Conservation (phyloP, 805 yeast genomes). For the Lipomyces yamanashiensis region DNA sequence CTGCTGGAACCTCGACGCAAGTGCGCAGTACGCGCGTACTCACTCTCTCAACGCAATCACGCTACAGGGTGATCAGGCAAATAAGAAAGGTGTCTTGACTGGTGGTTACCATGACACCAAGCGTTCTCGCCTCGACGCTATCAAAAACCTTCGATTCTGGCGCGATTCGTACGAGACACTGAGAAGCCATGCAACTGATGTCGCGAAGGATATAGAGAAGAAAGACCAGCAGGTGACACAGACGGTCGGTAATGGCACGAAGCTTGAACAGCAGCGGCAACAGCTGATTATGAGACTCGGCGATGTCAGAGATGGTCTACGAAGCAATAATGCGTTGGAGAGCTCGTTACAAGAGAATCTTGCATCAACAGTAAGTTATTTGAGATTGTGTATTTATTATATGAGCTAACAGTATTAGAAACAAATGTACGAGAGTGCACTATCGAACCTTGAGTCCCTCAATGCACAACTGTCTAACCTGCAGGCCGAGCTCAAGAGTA, state of each 20-base stretch:
- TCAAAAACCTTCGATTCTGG: conserved; percentile 61
- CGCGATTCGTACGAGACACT: conserved; percentile 53
- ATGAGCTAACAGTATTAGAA: conserved; percentile 41
- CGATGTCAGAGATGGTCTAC: conserved; percentile 49
- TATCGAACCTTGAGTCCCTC: conserved; percentile 46
- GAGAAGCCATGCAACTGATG: conserved; percentile 48
- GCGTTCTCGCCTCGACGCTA: conserved; percentile 70
- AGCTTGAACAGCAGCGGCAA: conserved; percentile 50
- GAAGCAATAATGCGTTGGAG: conserved; percentile 10
- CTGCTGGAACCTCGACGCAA: conserved; percentile 68
- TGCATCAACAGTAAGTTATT: conserved; percentile 38
- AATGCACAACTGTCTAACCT: conserved; percentile 53
- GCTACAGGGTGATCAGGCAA: conserved; percentile 88
- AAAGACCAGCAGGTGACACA: conserved; percentile 60
- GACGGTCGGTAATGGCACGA: conserved; percentile 53
- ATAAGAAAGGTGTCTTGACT: conserved; percentile 77
- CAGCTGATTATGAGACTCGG: conserved; percentile 50
- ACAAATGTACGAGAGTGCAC: conserved; percentile 52
- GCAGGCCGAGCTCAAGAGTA: conserved; percentile 55
- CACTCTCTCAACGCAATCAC: conserved; percentile 78
- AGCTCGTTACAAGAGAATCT: conserved; percentile 25
- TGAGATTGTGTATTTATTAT: not conserved
- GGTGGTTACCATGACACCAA: conserved; percentile 85
- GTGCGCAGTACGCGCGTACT: conserved; percentile 66
- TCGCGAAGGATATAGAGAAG: conserved; percentile 48